Evolutionary conservation across 176 grass and related monocot species (phyloP).

Genomic region (Aegilops sharonensis): DNA sequence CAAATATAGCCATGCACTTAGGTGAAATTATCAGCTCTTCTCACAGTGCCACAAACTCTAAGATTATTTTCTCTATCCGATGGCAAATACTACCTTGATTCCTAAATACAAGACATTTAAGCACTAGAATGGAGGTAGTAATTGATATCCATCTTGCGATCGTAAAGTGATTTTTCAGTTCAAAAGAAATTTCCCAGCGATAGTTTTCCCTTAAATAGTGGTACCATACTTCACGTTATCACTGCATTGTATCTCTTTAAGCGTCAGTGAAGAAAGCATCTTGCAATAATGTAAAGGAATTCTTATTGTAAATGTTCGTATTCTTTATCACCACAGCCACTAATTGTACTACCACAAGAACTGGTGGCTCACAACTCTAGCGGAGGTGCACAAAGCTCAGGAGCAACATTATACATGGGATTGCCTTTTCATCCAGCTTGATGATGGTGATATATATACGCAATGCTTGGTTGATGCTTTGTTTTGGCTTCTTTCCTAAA

Average conservation of each 20-base stretch:
- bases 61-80: neutral
- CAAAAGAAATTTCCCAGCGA: neutral
- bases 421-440: neutral
- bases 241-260: neutral
- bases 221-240: neutral
- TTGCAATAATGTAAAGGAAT: neutral
- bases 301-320: neutral
- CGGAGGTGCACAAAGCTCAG: neutral
- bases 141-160: neutral
- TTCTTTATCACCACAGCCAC: neutral
- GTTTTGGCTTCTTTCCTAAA: neutral
- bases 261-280: neutral
- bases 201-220: neutral
- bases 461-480: neutral
- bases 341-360: neutral
- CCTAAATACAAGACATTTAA: too few species aligned
- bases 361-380: constrained; percentile 4
- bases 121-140: too few species aligned
- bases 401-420: constrained; percentile 20
- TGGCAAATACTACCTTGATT: neutral
- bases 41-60: neutral
- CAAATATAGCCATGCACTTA: neutral
- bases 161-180: neutral
- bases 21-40: neutral
- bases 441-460: constrained; percentile 2